Conservation (phyloP, 2,329 filamentous ascomycete species). For the Nothopassalora personata region DNA sequence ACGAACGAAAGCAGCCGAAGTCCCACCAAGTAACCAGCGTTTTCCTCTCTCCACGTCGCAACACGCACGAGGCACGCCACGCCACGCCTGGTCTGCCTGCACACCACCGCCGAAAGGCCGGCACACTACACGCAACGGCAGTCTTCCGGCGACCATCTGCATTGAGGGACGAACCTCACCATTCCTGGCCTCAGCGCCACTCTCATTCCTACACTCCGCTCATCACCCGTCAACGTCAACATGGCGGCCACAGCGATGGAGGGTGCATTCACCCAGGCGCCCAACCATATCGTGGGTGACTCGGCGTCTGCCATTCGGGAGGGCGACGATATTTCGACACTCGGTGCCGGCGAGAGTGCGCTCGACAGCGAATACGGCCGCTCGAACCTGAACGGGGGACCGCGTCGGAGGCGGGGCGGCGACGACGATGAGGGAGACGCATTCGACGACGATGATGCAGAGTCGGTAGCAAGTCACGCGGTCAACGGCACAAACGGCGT, state of each 20-base stretch:
- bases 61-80: not conserved
- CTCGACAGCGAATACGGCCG: constrained; percentile 59
- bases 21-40: not conserved
- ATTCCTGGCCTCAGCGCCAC: constrained; percentile 3
- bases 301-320: constrained; percentile 84
- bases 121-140: not conserved
- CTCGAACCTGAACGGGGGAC: constrained; percentile 56
- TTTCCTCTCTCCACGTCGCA: not conserved
- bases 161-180: not conserved
- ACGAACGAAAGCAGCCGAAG: too few species aligned
- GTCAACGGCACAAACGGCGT: constrained; percentile 67
- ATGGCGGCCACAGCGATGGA: constrained; percentile 54
- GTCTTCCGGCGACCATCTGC: not conserved
- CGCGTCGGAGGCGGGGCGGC: constrained; percentile 66
- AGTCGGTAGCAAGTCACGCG: constrained; percentile 73
- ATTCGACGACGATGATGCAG: constrained; percentile 64
- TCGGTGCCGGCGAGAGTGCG: constrained; percentile 64
- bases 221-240: constrained; percentile 4
- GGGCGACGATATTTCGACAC: constrained; percentile 56
- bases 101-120: not conserved
- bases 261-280: constrained; percentile 80
- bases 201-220: constrained; percentile 7
- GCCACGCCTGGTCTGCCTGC: not conserved
- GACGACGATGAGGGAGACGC: constrained; percentile 84
- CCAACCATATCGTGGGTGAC: constrained; percentile 80